These are phyloP conservation scores for Xerocomus amazonicus DNA, from an alignment of 1,284 basidiomycete species.

Conservation along the genomic window DNA sequence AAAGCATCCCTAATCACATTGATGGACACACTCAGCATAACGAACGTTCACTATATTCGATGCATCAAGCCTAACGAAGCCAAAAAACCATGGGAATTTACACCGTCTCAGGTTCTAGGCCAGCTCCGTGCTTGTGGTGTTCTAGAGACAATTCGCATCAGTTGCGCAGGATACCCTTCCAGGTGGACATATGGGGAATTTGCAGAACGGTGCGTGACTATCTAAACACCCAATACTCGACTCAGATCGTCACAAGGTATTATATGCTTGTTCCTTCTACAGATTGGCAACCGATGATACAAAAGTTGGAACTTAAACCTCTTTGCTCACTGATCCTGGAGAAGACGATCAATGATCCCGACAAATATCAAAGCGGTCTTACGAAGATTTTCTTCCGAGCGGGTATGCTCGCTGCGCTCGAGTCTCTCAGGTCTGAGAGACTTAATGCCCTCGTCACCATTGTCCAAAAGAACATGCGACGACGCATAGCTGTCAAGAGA, in stretches of 20 bases:
- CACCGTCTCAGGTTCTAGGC: conserved; percentile 92
- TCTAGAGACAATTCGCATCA: conserved; percentile 97
- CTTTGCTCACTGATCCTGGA: conserved; percentile 88
- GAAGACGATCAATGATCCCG: conserved; percentile 84
- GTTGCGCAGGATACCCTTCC: conserved; percentile 98
- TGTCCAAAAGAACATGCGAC: conserved; percentile 95
- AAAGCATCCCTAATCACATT: conserved; percentile 91
- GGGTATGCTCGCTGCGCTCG: conserved; percentile 97
- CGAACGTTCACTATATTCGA: conserved; percentile 98
- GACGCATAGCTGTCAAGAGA: conserved; percentile 79
- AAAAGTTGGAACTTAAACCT: conserved; percentile 72
- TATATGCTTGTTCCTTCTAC: conserved; percentile 93
- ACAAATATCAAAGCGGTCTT: conserved; percentile 96
- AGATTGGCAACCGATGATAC: conserved; percentile 82
- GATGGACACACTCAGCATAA: conserved; percentile 97
- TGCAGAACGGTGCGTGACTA: conserved; percentile 79
- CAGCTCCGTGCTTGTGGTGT: conserved; percentile 99
- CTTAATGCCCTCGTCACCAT: conserved; percentile 91
- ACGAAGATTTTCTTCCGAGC: conserved; percentile 99
- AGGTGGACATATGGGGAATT: conserved; percentile 99
- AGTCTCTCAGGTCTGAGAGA: conserved; percentile 83
- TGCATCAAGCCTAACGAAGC: conserved; percentile 99
- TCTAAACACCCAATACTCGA: neutral
- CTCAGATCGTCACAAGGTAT: conserved; percentile 57
- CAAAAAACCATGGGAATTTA: conserved; percentile 96